Conservation (phyloP, 768 basidiomycete species). For the Boletus edulis region DNA sequence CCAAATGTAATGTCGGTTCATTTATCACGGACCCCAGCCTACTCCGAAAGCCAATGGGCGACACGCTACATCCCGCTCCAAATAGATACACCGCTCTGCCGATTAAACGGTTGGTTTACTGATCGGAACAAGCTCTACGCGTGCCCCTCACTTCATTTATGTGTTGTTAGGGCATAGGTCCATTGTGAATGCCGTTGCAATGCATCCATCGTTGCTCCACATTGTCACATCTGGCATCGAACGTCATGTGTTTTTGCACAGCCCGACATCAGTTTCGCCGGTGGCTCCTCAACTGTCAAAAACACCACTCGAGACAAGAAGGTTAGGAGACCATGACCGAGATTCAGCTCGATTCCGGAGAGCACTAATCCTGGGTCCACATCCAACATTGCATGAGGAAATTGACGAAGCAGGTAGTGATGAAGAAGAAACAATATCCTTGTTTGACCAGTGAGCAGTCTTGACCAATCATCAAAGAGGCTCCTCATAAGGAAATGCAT, state of each 20-base stretch:
- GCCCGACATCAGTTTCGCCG: conserved; percentile 59
- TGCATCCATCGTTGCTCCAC: conserved; percentile 69
- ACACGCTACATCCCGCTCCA: conserved; percentile 59
- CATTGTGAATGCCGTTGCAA: conserved; percentile 70
- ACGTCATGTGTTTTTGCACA: conserved; percentile 64
- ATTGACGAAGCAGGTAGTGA: conserved; percentile 39
- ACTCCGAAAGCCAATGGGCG: conserved; percentile 37
- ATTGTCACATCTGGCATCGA: conserved; percentile 75
- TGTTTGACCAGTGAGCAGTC: conserved; percentile 69
- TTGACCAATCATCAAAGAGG: not conserved
- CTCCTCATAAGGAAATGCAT: conserved; percentile 7
- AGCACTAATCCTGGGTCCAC: conserved; percentile 30
- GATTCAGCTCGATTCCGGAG: conserved; percentile 39
- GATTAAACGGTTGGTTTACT: conserved; percentile 50
- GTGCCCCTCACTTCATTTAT: conserved; percentile 1
- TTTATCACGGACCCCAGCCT: conserved; percentile 36
- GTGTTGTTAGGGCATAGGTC: conserved; percentile 59
- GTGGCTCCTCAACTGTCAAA: conserved; percentile 40
- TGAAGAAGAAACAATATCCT: conserved; percentile 46
- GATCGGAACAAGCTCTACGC: not conserved
- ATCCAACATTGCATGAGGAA: conserved; percentile 29
- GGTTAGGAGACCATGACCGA: conserved; percentile 35
- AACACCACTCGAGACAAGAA: conserved; percentile 50
- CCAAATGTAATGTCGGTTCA: conserved; percentile 3
- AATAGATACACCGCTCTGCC: conserved; percentile 59